A percentile compares a stretch with the other conserved stretches of the same genome.
Evolutionary conservation across 768 basidiomycete species (phyloP).

Genomic region (Amanita subjunquillea): DNA sequence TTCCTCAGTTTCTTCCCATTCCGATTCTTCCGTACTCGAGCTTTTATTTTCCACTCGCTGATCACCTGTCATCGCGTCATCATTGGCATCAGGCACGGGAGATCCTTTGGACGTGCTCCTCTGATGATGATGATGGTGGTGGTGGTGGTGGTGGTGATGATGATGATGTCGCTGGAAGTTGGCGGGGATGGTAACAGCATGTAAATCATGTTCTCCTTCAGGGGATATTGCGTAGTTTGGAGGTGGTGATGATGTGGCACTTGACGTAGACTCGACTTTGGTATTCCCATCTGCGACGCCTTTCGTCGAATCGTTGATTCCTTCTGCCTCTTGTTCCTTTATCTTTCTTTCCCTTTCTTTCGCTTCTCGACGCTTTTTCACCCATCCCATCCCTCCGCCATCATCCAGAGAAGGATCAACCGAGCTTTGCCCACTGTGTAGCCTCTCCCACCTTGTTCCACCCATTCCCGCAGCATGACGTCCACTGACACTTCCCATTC

Average conservation of each 20-base stretch:
- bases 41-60: constrained; percentile 1
- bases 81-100: neutral
- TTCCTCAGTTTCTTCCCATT: constrained; percentile 12
- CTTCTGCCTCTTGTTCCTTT: constrained; percentile 13
- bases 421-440: constrained; percentile 19
- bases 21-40: constrained; percentile 10
- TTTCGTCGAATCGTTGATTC: neutral
- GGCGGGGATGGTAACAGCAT: constrained; percentile 26
- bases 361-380: constrained; percentile 50
- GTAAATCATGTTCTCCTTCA: constrained; percentile 19
- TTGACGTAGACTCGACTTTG: neutral
- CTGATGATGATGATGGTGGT: neutral
- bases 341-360: constrained; percentile 38
- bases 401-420: constrained; percentile 35
- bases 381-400: constrained; percentile 83
- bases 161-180: constrained; percentile 11
- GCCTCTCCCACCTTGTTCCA: constrained; percentile 22
- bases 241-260: neutral
- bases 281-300: neutral
- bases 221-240: constrained; percentile 1
- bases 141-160: constrained; percentile 5
- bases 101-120: neutral
- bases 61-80: neutral
- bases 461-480: constrained; percentile 23
- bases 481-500: constrained; percentile 58